Conservation (phyloP, 129 eudicot species). For the Arctium minus region DNA sequence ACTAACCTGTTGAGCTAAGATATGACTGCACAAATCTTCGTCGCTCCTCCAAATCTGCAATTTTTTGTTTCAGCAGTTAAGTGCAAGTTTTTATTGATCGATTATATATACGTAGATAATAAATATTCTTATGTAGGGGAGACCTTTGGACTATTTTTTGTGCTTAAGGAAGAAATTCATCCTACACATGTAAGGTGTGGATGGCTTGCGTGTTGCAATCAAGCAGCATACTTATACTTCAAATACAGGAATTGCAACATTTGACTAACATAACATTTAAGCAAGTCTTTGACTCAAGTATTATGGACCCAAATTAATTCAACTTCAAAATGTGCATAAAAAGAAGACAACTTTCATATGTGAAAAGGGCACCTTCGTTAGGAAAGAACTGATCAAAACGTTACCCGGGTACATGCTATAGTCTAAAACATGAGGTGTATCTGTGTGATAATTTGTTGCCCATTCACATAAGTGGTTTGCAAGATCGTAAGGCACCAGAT, state of each 20-base stretch:
- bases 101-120: neutral
- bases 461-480: slow-evolving; percentile 87
- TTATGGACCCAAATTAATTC: neutral
- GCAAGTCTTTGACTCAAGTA: neutral
- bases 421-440: slow-evolving; percentile 75
- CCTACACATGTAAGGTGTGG: too few species aligned
- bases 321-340: neutral
- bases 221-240: neutral
- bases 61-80: neutral
- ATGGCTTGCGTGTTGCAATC: too few species aligned
- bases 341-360: too few species aligned
- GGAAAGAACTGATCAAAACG: neutral
- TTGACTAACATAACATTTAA: neutral
- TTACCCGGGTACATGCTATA: slow-evolving; percentile 69
- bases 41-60: slow-evolving; percentile 69
- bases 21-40: slow-evolving; percentile 54
- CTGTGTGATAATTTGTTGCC: slow-evolving; percentile 91
- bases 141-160: too few species aligned
- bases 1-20: slow-evolving; percentile 71
- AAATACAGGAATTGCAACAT: neutral
- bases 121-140: neutral
- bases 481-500: slow-evolving; percentile 78
- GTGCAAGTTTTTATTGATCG: neutral
- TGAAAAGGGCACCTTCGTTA: too few species aligned
- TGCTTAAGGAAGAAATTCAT: too few species aligned